Conservation (phyloP, 139 green algal genomes). For the Yamagishiella unicocca region DNA sequence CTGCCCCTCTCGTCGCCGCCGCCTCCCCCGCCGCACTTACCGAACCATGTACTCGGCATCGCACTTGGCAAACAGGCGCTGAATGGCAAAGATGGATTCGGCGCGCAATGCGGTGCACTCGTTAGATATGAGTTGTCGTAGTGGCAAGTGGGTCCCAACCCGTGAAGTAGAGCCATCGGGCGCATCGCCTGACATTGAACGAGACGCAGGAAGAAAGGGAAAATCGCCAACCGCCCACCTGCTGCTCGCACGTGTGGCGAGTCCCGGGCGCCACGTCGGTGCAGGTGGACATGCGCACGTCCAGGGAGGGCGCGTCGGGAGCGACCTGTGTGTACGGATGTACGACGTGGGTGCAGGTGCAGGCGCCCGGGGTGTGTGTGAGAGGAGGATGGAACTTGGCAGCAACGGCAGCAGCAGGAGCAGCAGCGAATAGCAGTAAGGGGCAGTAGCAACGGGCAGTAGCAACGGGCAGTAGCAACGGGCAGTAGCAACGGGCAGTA, state of each 20-base stretch:
- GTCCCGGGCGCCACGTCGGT: conserved; percentile 35
- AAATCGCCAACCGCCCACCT: conserved; percentile 1
- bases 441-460: too few species aligned
- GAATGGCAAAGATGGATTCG: not conserved
- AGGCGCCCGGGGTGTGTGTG: not conserved
- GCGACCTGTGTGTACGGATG: not conserved
- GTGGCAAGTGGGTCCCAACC: too few species aligned
- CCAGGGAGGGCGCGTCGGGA: conserved; percentile 25
- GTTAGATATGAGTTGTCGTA: too few species aligned
- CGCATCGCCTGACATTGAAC: too few species aligned
- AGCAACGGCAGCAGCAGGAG: too few species aligned
- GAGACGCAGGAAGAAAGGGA: too few species aligned
- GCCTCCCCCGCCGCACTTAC: not conserved
- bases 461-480: not conserved
- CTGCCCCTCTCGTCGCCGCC: too few species aligned
- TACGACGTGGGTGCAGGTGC: not conserved
- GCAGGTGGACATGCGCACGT: conserved; percentile 12
- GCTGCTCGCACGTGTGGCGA: conserved; percentile 43
- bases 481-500: not conserved
- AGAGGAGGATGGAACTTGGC: not conserved
- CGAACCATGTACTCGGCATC: conserved; percentile 37
- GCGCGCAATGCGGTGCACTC: too few species aligned
- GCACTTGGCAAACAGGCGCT: conserved; percentile 44
- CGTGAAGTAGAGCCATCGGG: too few species aligned
- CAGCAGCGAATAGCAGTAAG: too few species aligned